Percentiles rank a stretch among this genome's conserved stretches.
Evolutionary conservation across 2,329 filamentous ascomycete species (phyloP).

Genomic region (Colletotrichum gigasporum): DNA sequence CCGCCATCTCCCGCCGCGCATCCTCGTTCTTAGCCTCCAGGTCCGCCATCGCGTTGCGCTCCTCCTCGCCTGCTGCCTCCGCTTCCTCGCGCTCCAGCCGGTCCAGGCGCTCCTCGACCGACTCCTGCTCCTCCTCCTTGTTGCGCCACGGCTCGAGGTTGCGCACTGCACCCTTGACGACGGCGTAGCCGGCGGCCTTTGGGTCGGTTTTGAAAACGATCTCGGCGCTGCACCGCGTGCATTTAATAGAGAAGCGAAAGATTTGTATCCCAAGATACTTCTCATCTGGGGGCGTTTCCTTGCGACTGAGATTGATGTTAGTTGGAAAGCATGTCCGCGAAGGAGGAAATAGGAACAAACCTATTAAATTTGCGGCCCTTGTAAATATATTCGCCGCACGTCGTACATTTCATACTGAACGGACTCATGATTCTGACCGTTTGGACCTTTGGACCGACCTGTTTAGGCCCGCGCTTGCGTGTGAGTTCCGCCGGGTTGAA

Average conservation of each 20-base stretch:
- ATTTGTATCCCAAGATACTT: constrained; percentile 90
- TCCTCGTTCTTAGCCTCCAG: constrained; percentile 93
- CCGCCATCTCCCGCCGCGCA: constrained; percentile 93
- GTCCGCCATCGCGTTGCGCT: constrained; percentile 93
- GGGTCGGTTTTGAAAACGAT: constrained; percentile 96
- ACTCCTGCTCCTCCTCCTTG: constrained; percentile 73
- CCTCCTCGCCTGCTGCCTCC: constrained; percentile 69
- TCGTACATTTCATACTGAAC: constrained; percentile 79
- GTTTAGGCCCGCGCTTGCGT: constrained; percentile 74
- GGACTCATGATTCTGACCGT: constrained; percentile 92
- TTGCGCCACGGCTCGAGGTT: constrained; percentile 93
- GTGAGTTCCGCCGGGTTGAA: constrained; percentile 89
- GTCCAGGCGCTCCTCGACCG: constrained; percentile 87
- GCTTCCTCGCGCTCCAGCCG: constrained; percentile 80
- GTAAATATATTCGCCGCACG: constrained; percentile 82
- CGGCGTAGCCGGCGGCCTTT: constrained; percentile 90
- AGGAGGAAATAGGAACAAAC: no score
- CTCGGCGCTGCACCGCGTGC: constrained; percentile 76
- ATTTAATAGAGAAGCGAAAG: constrained; percentile 82
- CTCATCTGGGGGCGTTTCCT: constrained; percentile 88
- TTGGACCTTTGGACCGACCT: constrained; percentile 81
- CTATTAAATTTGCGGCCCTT: constrained; percentile 97
- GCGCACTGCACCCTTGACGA: constrained; percentile 83
- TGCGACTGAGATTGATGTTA: no score
- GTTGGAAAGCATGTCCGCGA: no score